phyloP scores from a whole-genome alignment of 108 stramenopile species.

The Fistulifera pelliculosa region DNA sequence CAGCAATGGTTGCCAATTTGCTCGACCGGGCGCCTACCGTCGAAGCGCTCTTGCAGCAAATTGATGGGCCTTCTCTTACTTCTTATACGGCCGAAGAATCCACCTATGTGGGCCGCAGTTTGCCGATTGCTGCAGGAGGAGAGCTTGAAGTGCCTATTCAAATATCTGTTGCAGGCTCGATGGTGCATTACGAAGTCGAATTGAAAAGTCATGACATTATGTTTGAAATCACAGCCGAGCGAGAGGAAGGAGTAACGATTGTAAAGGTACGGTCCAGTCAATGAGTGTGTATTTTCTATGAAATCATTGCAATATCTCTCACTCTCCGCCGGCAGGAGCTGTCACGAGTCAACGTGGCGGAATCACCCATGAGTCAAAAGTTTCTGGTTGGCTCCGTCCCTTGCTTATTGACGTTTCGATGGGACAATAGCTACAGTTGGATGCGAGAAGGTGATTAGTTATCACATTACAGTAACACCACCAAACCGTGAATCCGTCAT shows the following conservation, averaged over 20 bases:
- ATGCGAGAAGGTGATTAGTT: constrained; percentile 74
- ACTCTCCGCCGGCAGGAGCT: constrained; percentile 20
- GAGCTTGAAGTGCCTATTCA: constrained; percentile 73
- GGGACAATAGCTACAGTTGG: constrained; percentile 87
- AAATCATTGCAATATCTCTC: not conserved
- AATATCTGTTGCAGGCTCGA: constrained; percentile 56
- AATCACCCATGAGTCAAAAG: constrained; percentile 67
- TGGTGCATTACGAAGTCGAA: constrained; percentile 74
- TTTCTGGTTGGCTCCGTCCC: constrained; percentile 82
- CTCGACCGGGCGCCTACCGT: constrained; percentile 24
- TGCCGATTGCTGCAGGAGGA: constrained; percentile 61
- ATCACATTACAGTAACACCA: constrained; percentile 68
- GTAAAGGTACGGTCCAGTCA: too few species aligned
- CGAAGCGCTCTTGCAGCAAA: constrained; percentile 43
- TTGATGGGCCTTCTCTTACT: constrained; percentile 64
- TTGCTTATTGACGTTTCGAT: constrained; percentile 63
- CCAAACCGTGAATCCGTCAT: constrained; percentile 47
- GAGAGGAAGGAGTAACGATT: constrained; percentile 73
- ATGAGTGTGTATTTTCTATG: too few species aligned
- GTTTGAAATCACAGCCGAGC: constrained; percentile 75
- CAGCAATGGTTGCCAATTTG: constrained; percentile 40
- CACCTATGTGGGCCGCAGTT: constrained; percentile 62
- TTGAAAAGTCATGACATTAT: constrained; percentile 53
- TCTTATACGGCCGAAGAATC: constrained; percentile 36
- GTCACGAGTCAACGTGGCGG: constrained; percentile 50